phyloP scores from a whole-genome alignment of 2,329 filamentous ascomycete species.

The Penicillium sp. region DNA sequence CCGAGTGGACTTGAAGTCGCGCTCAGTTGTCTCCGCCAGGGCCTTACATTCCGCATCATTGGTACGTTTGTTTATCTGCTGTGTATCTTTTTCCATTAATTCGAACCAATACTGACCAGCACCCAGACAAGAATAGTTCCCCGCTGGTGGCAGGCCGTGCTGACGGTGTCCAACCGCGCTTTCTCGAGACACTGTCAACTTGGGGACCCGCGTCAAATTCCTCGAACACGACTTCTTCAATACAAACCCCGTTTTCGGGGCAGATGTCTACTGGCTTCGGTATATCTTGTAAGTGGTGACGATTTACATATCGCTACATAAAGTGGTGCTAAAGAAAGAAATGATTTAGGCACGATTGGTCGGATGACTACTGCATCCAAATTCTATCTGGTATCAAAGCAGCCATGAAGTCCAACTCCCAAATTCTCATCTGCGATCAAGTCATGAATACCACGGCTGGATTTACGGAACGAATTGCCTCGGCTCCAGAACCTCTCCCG shows the following conservation, averaged over 20 bases:
- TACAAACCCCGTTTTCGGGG: no score
- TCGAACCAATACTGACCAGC: no score
- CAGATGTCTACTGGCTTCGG: not conserved
- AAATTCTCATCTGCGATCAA: not conserved
- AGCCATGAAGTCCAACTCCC: no score
- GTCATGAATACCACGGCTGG: not conserved
- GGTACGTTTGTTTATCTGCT: no score
- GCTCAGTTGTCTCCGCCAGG: no score
- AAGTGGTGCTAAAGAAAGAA: no score
- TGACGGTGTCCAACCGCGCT: constrained; percentile 8
- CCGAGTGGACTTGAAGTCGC: no score
- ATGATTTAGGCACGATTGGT: not conserved
- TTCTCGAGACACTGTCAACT: not conserved
- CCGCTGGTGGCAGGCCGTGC: not conserved
- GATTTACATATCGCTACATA: no score
- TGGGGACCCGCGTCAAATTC: not conserved
- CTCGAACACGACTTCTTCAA: no score
- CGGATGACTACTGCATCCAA: not conserved
- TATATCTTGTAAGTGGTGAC: not conserved
- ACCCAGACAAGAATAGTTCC: no score
- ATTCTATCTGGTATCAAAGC: not conserved
- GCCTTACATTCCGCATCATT: no score
- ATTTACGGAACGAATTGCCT: not conserved
- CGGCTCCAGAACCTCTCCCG: not conserved
- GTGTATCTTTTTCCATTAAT: no score